phyloP scores from a whole-genome alignment of 371 early-diverging fungal genomes.

The Enterospora canceri region DNA sequence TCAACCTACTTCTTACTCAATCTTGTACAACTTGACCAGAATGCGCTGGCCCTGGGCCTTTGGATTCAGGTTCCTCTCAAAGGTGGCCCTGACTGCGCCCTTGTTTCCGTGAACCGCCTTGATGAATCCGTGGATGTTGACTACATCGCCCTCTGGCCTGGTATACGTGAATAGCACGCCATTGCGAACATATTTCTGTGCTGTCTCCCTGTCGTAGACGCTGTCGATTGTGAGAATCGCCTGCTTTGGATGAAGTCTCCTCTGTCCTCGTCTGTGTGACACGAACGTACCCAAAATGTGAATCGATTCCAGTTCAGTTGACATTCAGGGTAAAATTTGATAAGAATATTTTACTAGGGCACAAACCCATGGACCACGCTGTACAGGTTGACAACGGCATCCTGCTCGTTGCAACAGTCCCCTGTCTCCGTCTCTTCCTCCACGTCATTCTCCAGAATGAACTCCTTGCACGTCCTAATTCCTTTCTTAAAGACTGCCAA shows the following conservation, averaged over 20 bases:
- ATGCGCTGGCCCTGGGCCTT: conserved; percentile 44
- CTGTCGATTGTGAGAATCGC: conserved; percentile 48
- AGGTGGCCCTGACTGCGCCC: conserved; percentile 53
- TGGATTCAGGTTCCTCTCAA: conserved; percentile 52
- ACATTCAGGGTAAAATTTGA: conserved; percentile 9
- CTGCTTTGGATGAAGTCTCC: conserved; percentile 44
- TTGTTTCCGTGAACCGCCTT: conserved; percentile 52
- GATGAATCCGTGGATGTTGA: conserved; percentile 40
- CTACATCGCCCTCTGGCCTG: conserved; percentile 31
- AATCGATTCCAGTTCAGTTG: conserved; percentile 15
- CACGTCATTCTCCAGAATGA: not conserved
- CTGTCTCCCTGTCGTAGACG: conserved; percentile 42
- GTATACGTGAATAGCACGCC: conserved; percentile 45
- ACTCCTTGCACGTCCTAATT: not conserved
- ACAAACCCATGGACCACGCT: not conserved
- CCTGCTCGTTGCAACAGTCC: not conserved
- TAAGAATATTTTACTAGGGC: not conserved
- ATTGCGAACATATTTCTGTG: conserved; percentile 50
- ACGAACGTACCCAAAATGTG: conserved; percentile 53
- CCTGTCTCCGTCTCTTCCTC: not conserved
- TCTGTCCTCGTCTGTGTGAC: conserved; percentile 49
- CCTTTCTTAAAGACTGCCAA: not conserved
- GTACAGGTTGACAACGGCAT: not conserved
- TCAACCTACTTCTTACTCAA: conserved; percentile 18
- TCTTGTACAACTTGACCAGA: conserved; percentile 53